Evolutionary conservation across 1,284 basidiomycete genomes (phyloP).

Genomic region (Bondarzewia mesenterica): DNA sequence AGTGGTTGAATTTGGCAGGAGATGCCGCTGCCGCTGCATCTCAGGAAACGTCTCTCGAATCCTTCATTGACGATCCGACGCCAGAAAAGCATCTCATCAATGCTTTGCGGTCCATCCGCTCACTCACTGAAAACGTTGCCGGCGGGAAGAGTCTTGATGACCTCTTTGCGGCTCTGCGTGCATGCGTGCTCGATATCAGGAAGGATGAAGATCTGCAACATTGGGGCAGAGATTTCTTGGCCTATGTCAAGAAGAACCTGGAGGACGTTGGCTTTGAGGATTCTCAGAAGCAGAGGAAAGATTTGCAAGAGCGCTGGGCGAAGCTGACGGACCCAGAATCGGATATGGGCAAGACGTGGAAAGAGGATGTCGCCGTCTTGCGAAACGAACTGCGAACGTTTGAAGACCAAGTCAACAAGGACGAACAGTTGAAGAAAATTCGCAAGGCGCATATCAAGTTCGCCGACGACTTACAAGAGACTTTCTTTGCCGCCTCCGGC

Average conservation of each 20-base stretch:
- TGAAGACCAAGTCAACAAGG: slow-evolving; percentile 34
- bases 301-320: slow-evolving; percentile 42
- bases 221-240: slow-evolving; percentile 43
- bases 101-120: slow-evolving; percentile 36
- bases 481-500: slow-evolving; percentile 30
- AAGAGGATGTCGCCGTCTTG: slow-evolving; percentile 34
- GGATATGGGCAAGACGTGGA: slow-evolving; percentile 38
- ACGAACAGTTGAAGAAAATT: slow-evolving; percentile 38
- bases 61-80: slow-evolving; percentile 49
- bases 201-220: slow-evolving; percentile 36
- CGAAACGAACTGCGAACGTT: slow-evolving; percentile 35
- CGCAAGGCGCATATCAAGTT: slow-evolving; percentile 39
- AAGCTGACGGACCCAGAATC: slow-evolving; percentile 35
- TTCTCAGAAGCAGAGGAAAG: slow-evolving; percentile 38
- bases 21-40: slow-evolving; percentile 37
- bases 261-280: slow-evolving; percentile 42
- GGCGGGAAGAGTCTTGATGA: slow-evolving; percentile 36
- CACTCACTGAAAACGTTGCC: slow-evolving; percentile 41
- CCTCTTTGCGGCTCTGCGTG: slow-evolving; percentile 29
- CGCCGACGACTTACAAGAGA: slow-evolving; percentile 37
- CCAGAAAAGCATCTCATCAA: slow-evolving; percentile 46
- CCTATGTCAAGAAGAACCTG: slow-evolving; percentile 35
- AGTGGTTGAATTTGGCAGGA: slow-evolving; percentile 45
- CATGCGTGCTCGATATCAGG: slow-evolving; percentile 35
- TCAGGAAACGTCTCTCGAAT: slow-evolving; percentile 34